Evolutionary conservation across 441 rosid genomes (phyloP), one percentile per base, ranked within the genome.

Genomic region (Eruca vesicaria): DNA sequence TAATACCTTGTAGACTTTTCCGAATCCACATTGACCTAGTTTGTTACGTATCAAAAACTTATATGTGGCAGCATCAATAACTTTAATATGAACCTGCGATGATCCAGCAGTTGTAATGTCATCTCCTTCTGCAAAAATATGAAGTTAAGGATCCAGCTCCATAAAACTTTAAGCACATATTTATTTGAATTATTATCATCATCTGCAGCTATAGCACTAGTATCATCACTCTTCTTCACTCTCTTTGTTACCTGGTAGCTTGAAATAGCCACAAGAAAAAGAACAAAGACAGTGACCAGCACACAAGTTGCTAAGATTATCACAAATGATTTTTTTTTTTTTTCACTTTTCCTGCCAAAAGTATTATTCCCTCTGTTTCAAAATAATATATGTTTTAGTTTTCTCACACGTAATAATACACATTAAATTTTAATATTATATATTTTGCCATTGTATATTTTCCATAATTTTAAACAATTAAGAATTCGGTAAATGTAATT

Each of bases 1-100:
- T n/a, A n/a, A n/a, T n/a, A n/a, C n/a, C n/a, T n/a, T n/a, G n/a
- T n/a, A n/a, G n/a, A n/a, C n/a, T n/a, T n/a, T n/a, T n/a, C 95
- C 93, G 35, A 89, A 91, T 18, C 93, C 95, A 15, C 95, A 90
- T 67, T 86, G 86, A n/a, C 93, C 93, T 1, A 89, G 81, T 74
- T 82, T 86, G 71, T 85, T 85, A 65, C 31, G 8, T 32, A 31
- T 6, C 1, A 55, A 72, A 72, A 72, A 72, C 14, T 63, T 52
- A 63, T 72, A 20, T 3, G 55, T 72, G 1, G 76, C 69, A 0
- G 63, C 53, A 16, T 72, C 69, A 52, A 72, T 0, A 10, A 9
- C 55, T 3, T 72, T 72, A 52, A 63, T 63, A 52, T 72, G 63
- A 50, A 63, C 63, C 36, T 72, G 69, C 6, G 63, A 16, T 23